Conservation (phyloP, 257 asterid genomes). For the Primulina huaijiensis region DNA sequence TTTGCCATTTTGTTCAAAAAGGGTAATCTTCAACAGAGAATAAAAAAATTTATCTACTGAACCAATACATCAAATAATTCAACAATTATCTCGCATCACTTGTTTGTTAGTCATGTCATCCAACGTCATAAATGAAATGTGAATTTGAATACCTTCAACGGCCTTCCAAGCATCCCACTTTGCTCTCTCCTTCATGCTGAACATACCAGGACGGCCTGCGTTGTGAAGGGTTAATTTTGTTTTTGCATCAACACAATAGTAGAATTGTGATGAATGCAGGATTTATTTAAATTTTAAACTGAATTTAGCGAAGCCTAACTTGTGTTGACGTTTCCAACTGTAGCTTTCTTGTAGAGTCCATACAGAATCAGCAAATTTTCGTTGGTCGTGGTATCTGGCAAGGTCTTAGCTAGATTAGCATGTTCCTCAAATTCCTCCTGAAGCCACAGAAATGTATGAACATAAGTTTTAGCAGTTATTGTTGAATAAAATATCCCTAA, state of each 20-base stretch:
- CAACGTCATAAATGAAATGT: neutral
- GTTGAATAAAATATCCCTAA: neutral
- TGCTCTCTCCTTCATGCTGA: slow-evolving; percentile 76
- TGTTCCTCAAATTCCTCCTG: slow-evolving; percentile 92
- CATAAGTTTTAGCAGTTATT: neutral
- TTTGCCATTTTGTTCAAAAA: neutral
- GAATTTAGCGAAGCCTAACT: slow-evolving; percentile 37
- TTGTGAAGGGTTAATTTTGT: neutral
- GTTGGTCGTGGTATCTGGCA: slow-evolving; percentile 68
- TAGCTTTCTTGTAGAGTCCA: slow-evolving; percentile 86
- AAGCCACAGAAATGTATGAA: slow-evolving; percentile 6
- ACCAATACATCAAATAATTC: neutral
- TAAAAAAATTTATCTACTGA: no score
- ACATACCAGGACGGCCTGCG: slow-evolving; percentile 90
- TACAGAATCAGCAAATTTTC: slow-evolving; percentile 73
- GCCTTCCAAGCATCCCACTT: slow-evolving; percentile 99
- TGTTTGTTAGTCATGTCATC: neutral
- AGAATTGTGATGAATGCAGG: neutral
- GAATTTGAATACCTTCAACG: slow-evolving; percentile 60
- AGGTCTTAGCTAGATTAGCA: slow-evolving; percentile 83
- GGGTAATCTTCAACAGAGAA: neutral
- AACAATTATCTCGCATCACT: neutral
- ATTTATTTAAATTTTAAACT: neutral
- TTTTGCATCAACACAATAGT: slow-evolving; percentile 1
- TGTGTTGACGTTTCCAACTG: slow-evolving; percentile 73